These are phyloP conservation scores for Suillus bovinus DNA, from an alignment of 768 basidiomycete genomes.

Conservation along the genomic window DNA sequence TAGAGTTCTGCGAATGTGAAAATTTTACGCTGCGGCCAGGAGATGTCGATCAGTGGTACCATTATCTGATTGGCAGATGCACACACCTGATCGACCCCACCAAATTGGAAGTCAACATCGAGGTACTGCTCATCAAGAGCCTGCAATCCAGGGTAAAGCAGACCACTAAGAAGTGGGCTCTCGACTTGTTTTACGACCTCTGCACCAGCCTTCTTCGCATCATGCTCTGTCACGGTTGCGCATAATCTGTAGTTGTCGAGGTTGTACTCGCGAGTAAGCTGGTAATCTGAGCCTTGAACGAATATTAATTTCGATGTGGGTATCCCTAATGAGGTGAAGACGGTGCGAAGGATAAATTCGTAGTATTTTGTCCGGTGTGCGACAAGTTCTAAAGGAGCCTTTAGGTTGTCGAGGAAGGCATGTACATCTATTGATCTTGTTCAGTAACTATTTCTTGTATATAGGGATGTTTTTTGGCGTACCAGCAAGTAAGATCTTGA, in stretches of 20 bases:
- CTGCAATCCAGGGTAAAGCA: slow-evolving; percentile 95
- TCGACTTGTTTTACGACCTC: slow-evolving; percentile 99
- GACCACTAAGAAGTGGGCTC: slow-evolving; percentile 84
- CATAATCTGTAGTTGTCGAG: slow-evolving; percentile 93
- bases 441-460: background rate
- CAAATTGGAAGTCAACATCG: slow-evolving; percentile 95
- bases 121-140: slow-evolving; percentile 98
- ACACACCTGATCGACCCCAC: slow-evolving; percentile 92
- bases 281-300: slow-evolving; percentile 90
- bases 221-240: slow-evolving; percentile 91
- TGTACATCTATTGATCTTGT: slow-evolving; percentile 67
- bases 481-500: slow-evolving; percentile 84
- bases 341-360: slow-evolving; percentile 72
- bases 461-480: slow-evolving; percentile 14
- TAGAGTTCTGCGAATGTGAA: slow-evolving; percentile 97
- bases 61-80: background rate
- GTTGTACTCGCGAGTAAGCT: slow-evolving; percentile 88
- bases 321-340: slow-evolving; percentile 88
- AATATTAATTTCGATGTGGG: slow-evolving; percentile 83
- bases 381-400: slow-evolving; percentile 93
- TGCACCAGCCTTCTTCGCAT: slow-evolving; percentile 97
- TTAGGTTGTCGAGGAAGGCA: slow-evolving; percentile 96
- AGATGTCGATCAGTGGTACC: background rate
- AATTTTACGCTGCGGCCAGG: slow-evolving; percentile 79
- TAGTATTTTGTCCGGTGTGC: slow-evolving; percentile 90